Conservation (phyloP, 352 stramenopile species). For the Globisporangium cylindrosporum region DNA sequence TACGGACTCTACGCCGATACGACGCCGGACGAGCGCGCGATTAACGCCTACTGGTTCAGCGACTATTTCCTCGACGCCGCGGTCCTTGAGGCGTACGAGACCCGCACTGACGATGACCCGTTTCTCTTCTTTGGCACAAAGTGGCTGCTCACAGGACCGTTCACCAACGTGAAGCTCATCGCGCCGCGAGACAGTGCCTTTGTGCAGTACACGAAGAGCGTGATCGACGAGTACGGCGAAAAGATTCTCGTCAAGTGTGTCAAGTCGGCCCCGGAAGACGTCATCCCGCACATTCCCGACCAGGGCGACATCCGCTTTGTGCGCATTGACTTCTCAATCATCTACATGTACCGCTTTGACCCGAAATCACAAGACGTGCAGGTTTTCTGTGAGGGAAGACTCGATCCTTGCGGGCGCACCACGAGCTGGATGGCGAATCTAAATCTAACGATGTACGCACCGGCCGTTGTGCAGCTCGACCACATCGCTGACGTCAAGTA, state of each 20-base stretch:
- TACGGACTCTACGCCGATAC: conserved; percentile 75
- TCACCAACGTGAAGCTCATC: conserved; percentile 44
- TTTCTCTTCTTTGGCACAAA: conserved; percentile 79
- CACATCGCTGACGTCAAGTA: conserved; percentile 78
- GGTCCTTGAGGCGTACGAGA: conserved; percentile 56
- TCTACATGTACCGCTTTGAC: conserved; percentile 67
- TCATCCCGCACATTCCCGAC: conserved; percentile 29
- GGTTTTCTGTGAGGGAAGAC: conserved; percentile 59
- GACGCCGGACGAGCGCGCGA: conserved; percentile 60
- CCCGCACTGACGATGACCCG: conserved; percentile 51
- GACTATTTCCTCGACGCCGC: conserved; percentile 71
- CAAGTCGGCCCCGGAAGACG: conserved; percentile 46
- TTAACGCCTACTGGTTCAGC: conserved; percentile 51
- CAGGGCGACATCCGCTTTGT: conserved; percentile 48
- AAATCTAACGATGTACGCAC: conserved; percentile 61
- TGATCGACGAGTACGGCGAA: conserved; percentile 35
- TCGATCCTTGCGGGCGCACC: conserved; percentile 49
- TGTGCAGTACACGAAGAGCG: conserved; percentile 58
- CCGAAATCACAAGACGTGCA: conserved; percentile 48
- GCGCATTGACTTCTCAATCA: conserved; percentile 51
- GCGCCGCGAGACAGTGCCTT: conserved; percentile 58
- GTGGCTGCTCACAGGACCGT: conserved; percentile 57
- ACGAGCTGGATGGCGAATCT: conserved; percentile 48
- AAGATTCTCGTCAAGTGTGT: conserved; percentile 65
- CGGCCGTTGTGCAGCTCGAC: conserved; percentile 54